A percentile compares a stretch with the other conserved stretches of the same genome.
Evolutionary conservation across 345 rosid species (phyloP).

Genomic region (Lepidium didymum): DNA sequence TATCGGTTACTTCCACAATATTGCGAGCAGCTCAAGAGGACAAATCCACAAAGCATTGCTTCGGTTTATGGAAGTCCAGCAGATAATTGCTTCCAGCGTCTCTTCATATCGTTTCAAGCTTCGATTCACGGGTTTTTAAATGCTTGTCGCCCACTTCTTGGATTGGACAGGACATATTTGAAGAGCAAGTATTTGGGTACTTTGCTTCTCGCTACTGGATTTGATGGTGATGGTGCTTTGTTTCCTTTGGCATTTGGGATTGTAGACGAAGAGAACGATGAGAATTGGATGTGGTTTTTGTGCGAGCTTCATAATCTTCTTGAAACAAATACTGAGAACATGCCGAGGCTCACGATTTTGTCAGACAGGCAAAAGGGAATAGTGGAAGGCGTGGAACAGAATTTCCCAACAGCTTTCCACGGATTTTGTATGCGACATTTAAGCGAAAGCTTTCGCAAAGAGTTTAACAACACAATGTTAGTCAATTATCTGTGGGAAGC

Average conservation of each 20-base stretch:
- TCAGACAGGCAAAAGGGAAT: constrained; percentile 88
- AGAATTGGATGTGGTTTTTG: constrained; percentile 99
- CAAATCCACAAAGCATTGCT: constrained; percentile 90
- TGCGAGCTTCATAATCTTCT: constrained; percentile 91
- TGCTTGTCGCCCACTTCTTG: constrained; percentile 94
- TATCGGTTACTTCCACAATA: constrained; percentile 91
- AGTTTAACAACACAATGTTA: constrained; percentile 86
- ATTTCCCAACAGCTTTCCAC: constrained; percentile 94
- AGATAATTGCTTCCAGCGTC: constrained; percentile 87
- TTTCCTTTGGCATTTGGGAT: constrained; percentile 96
- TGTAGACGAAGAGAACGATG: constrained; percentile 92
- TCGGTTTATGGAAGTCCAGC: constrained; percentile 69
- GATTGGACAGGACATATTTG: constrained; percentile 74
- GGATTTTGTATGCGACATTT: constrained; percentile 97
- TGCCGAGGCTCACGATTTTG: constrained; percentile 93
- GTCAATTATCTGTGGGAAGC: constrained; percentile 95
- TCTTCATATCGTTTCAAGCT: constrained; percentile 95
- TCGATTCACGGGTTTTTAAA: constrained; percentile 91
- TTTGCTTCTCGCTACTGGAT: constrained; percentile 87
- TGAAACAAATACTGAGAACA: constrained; percentile 89
- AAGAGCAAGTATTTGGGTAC: constrained; percentile 96
- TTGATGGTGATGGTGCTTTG: constrained; percentile 92
- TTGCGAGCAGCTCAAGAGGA: constrained; percentile 84
- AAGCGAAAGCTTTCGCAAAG: constrained; percentile 89
- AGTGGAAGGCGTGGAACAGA: constrained; percentile 85